Base-by-base conservation (phyloP, 768 basidiomycete species). In the Rhizopogon roseolus region DNA sequence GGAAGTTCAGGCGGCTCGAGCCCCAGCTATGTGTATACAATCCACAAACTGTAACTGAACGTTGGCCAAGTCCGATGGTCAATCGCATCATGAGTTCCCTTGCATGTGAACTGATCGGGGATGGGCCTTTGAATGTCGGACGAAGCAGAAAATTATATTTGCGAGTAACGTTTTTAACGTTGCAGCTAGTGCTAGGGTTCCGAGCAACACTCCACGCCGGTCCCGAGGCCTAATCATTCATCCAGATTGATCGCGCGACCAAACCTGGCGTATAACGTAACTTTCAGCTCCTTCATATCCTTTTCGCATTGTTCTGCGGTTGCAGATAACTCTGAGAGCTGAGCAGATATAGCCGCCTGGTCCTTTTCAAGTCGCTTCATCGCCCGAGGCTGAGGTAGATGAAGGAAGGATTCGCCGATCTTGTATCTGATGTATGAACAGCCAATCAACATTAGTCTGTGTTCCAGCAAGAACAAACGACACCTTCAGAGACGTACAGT, bases 231-330 rank as follows among this genome's bases (percentile, higher is more conserved):
- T 19, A 6, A 22, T 48, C 19, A 88, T 64, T 90, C 90, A 66
- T 96, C 93, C 43, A 97, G 80, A 68, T 97, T 97, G 70, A 96
- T 96, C 38, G 93, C 88, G 40, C 79, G 82, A 17, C 94, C 94
- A 66, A 98, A 98, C 71, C 94, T 95, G 27, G 90, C 90, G 64
- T 97, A 97, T 52, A 94, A 65, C 0, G 75, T 65, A 40, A 88
- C 78, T 66, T 94, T 94, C 41, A 93, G 81, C 49, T 80, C 80
- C 64, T 88, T 87, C 90, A 93, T 92, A 61, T 82, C 74, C 32
- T 69, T 75, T 60, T 90, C 86, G 64, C 85, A 89, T 17, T 84
- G 78, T 49, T 85, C 82, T 16, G 82, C 81, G 36, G 76, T 74
- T 8, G 65, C 64, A 7, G 80, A 67, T 0, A 90, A 65, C 11